A percentile compares a stretch with the other conserved stretches of the same genome.
These are phyloP conservation scores for Zygosaccharomyces gambellarensis DNA, from an alignment of 805 yeast species.

Conservation along the genomic window DNA sequence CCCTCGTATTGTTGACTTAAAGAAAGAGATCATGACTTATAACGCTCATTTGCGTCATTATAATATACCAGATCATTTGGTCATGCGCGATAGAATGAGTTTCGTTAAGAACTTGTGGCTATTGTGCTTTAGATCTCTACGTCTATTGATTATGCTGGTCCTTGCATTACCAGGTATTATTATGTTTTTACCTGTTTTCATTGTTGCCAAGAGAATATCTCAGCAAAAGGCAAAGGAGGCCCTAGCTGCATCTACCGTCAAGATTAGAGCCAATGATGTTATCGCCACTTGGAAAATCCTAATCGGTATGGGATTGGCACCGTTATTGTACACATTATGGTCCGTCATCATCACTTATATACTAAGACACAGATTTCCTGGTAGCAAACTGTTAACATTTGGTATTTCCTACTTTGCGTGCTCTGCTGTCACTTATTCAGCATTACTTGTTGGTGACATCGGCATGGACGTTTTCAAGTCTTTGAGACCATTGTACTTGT, in stretches of 20 bases:
- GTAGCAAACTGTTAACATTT: slow-evolving; percentile 40
- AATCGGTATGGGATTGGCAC: slow-evolving; percentile 84
- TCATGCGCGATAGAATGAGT: slow-evolving; percentile 51
- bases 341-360: slow-evolving; percentile 52
- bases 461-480: slow-evolving; percentile 88
- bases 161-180: slow-evolving; percentile 85
- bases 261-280: slow-evolving; percentile 88
- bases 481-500: slow-evolving; percentile 70
- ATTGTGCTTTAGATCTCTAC: slow-evolving; percentile 51
- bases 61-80: slow-evolving; percentile 48
- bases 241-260: slow-evolving; percentile 80
- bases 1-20: slow-evolving; percentile 58
- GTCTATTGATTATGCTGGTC: slow-evolving; percentile 51
- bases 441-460: slow-evolving; percentile 84
- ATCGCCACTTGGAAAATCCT: slow-evolving; percentile 96
- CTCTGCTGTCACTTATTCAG: slow-evolving; percentile 77
- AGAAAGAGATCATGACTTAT: slow-evolving; percentile 60
- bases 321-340: slow-evolving; percentile 75
- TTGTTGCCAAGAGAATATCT: slow-evolving; percentile 71
- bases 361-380: slow-evolving; percentile 33
- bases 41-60: slow-evolving; percentile 68
- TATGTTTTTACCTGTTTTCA: slow-evolving; percentile 82
- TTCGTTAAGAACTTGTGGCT: slow-evolving; percentile 47
- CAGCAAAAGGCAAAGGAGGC: slow-evolving; percentile 70
- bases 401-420: slow-evolving; percentile 58